Base-by-base conservation (phyloP, 345 rosid genomes). In the Murraya paniculata region DNA sequence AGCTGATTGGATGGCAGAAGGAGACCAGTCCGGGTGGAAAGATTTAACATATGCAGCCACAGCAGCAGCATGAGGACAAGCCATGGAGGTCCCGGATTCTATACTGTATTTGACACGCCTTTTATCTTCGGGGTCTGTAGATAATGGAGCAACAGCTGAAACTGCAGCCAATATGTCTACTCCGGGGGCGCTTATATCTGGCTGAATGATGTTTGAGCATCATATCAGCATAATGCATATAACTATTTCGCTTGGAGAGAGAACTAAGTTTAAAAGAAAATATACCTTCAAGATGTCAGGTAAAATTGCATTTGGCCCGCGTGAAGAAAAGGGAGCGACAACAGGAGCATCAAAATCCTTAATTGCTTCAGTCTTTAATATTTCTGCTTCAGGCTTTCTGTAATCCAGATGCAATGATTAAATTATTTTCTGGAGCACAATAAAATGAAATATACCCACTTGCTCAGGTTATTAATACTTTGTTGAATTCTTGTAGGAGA, bases 1-100 rank as follows among this genome's bases (percentile, higher is more conserved):
- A 25, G 93, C 88, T 22, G 94, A 89, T 81, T 87, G 82, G 76
- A 91, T 86, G 59, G 90, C 86, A 5, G 92, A 79, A 76, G 92
- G 89, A 68, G 94, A 88, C 91, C 91, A 92, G 41, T 64, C 74
- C 13, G 93, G 90, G 75, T 13, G 50, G 50, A 45, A 45, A 11
- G 50, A 45, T 88, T 86, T 84, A 7, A 87, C 9, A 76, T 87
- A 82, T 55, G 87, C 89, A 9, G 89, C 89, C 39, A 65, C 79
- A 35, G 86, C 89, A 9, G 93, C 79, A 41, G 71, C 86, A 72
- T 90, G 93, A 0, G 93, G 90, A 69, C 89, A 86, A 53, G 94
- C 18, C 88, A 90, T 87, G 25, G 91, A 88, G n/a, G 94, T 90
- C 67, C 89, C 94, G 1, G 90, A 84, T 22, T 83, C 0, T 10